Conservation (phyloP, 2,329 filamentous ascomycete genomes). For the Monosporascus sp. region DNA sequence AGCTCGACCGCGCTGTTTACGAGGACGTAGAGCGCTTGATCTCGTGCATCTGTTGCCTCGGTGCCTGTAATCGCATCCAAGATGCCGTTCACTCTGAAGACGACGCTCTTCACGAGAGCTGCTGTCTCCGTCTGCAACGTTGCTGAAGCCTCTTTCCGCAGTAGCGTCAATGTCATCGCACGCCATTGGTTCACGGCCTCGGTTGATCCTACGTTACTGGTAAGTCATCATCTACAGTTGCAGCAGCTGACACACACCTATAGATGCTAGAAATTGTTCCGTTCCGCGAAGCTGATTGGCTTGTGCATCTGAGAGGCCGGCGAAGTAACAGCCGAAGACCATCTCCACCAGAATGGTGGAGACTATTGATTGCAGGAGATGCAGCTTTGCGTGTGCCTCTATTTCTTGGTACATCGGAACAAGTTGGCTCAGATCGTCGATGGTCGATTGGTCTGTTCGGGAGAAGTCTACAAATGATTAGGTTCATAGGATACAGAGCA, state of each 20-base stretch:
- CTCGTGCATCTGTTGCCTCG: slow-evolving; percentile 36
- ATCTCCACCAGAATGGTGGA: slow-evolving; percentile 54
- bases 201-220: slow-evolving; percentile 33
- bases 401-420: slow-evolving; percentile 55
- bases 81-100: slow-evolving; percentile 43
- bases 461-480: slow-evolving; percentile 35
- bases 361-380: slow-evolving; percentile 58
- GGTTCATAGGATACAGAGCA: neutral
- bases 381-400: slow-evolving; percentile 49
- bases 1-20: slow-evolving; percentile 50
- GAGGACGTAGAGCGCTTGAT: slow-evolving; percentile 48
- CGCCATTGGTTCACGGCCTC: slow-evolving; percentile 62
- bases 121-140: slow-evolving; percentile 43
- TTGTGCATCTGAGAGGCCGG: slow-evolving; percentile 54
- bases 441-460: slow-evolving; percentile 33
- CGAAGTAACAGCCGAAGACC: slow-evolving; percentile 59
- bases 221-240: slow-evolving; percentile 9
- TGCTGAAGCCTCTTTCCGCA: slow-evolving; percentile 47
- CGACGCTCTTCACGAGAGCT: slow-evolving; percentile 35
- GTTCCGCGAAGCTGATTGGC: slow-evolving; percentile 43
- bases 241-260: slow-evolving; percentile 29
- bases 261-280: slow-evolving; percentile 39
- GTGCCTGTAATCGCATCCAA: slow-evolving; percentile 45
- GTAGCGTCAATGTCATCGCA: slow-evolving; percentile 54
- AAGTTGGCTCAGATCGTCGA: slow-evolving; percentile 31